A percentile compares a stretch with the other conserved stretches of the same genome.
phyloP scores from a whole-genome alignment of 2,329 filamentous ascomycete genomes.

The Malbranchea cinnamomea region DNA sequence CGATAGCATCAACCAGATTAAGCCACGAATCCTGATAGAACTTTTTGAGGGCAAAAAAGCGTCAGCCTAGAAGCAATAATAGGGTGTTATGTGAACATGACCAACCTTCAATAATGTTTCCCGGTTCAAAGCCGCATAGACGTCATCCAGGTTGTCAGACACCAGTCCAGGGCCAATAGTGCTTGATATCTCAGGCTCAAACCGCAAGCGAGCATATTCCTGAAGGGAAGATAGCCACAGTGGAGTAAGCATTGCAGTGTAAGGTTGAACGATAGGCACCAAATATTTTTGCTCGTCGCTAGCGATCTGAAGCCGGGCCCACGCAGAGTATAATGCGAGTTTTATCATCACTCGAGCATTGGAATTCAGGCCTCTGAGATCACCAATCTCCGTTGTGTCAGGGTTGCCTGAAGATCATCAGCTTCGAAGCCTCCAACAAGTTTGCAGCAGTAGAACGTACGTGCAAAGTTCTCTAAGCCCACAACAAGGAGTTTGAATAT shows the following conservation, averaged over 20 bases:
- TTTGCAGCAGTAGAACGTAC: slow-evolving; percentile 17
- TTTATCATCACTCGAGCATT: slow-evolving; percentile 98
- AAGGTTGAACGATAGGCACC: slow-evolving; percentile 72
- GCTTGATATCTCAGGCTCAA: slow-evolving; percentile 94
- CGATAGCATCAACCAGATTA: slow-evolving; percentile 91
- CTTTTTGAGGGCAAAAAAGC: slow-evolving; percentile 15
- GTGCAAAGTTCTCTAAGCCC: slow-evolving; percentile 82
- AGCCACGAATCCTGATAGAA: slow-evolving; percentile 98
- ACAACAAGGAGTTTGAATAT: slow-evolving; percentile 88
- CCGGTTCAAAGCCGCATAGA: slow-evolving; percentile 87
- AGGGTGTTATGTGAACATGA: background rate
- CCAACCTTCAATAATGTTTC: slow-evolving; percentile 66
- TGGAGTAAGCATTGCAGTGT: slow-evolving; percentile 78
- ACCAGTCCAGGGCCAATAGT: slow-evolving; percentile 67
- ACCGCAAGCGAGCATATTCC: slow-evolving; percentile 82
- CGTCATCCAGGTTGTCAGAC: slow-evolving; percentile 76
- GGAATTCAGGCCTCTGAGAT: slow-evolving; percentile 79
- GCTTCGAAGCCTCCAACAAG: background rate
- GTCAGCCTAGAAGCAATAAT: background rate
- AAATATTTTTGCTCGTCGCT: slow-evolving; percentile 86
- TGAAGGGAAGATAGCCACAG: slow-evolving; percentile 86
- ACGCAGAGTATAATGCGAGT: slow-evolving; percentile 90
- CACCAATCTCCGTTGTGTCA: slow-evolving; percentile 76
- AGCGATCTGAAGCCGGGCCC: slow-evolving; percentile 92
- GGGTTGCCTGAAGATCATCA: slow-evolving; percentile 38